Evolutionary conservation across 345 rosid species (phyloP).

Genomic region (Dipteronia dyeriana): DNA sequence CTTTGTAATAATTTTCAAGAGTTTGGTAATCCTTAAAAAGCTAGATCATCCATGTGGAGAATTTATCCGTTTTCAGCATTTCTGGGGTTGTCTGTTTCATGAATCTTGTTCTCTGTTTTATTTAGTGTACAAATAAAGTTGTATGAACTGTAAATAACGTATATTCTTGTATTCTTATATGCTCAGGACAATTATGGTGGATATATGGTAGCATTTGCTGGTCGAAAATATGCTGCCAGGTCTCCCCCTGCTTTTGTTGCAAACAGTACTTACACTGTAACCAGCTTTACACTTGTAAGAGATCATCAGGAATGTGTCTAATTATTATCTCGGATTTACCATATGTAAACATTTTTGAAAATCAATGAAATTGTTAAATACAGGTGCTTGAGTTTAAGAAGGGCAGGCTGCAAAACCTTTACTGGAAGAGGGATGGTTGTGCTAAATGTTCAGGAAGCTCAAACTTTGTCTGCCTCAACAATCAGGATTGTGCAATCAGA

Average conservation of each 20-base stretch:
- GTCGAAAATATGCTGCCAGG: slow-evolving; percentile 95
- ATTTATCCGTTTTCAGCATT: background rate
- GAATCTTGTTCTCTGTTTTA: background rate
- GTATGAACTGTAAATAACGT: background rate
- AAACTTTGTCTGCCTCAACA: slow-evolving; percentile 75
- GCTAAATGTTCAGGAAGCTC: slow-evolving; percentile 65
- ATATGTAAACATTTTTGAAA: background rate
- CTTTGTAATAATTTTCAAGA: background rate
- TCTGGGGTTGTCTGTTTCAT: background rate
- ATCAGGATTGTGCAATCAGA: slow-evolving; percentile 80
- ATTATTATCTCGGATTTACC: background rate
- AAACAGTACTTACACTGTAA: slow-evolving; percentile 59
- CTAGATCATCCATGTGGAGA: background rate
- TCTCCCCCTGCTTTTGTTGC: slow-evolving; percentile 84
- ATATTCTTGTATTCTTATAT: slow-evolving; percentile 2
- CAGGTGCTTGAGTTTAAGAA: slow-evolving; percentile 92
- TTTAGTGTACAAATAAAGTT: background rate
- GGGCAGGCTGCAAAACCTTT: slow-evolving; percentile 89
- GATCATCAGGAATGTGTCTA: slow-evolving; percentile 9
- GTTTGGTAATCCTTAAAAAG: background rate
- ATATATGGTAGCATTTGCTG: slow-evolving; percentile 97
- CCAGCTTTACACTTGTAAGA: slow-evolving; percentile 94
- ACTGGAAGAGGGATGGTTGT: slow-evolving; percentile 97
- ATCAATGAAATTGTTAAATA: slow-evolving; percentile 11
- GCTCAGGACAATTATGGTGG: slow-evolving; percentile 71